Conservation (phyloP, 495 filamentous ascomycete species). For the Penicillium maclennaniae region DNA sequence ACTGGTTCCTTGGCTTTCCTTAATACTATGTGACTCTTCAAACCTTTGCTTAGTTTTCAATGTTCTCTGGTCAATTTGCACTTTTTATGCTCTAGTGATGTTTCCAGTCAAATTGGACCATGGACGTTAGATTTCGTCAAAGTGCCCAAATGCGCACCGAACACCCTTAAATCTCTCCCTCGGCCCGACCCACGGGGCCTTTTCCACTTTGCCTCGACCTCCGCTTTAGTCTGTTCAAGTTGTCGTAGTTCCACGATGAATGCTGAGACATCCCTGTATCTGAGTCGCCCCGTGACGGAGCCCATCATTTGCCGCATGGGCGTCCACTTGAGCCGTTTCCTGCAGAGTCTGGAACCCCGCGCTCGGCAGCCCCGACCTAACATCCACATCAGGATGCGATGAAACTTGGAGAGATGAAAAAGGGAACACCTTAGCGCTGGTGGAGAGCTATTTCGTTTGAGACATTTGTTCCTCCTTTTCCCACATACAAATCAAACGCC, state of each 20-base stretch:
- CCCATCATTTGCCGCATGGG: not conserved
- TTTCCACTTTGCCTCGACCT: conserved; percentile 1
- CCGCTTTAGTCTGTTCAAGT: conserved; percentile 8
- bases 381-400: not conserved
- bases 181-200: conserved; percentile 4
- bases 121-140: not conserved
- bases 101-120: not conserved
- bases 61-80: too few relatives aligned
- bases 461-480: too few relatives aligned
- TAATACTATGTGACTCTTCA: not conserved
- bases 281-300: not conserved
- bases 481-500: too few relatives aligned
- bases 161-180: not conserved
- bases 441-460: too few relatives aligned
- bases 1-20: not conserved
- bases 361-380: not conserved
- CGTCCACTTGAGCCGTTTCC: not conserved
- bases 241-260: too few relatives aligned
- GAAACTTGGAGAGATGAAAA: conserved; percentile 13
- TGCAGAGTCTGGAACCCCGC: not conserved
- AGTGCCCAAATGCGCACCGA: not conserved
- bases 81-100: too few relatives aligned
- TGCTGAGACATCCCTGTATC: not conserved
- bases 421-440: too few relatives aligned
- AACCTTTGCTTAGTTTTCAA: too few relatives aligned